Conservation (phyloP, 2,329 filamentous ascomycete species). For the Cadophora luteo-olivacea region DNA sequence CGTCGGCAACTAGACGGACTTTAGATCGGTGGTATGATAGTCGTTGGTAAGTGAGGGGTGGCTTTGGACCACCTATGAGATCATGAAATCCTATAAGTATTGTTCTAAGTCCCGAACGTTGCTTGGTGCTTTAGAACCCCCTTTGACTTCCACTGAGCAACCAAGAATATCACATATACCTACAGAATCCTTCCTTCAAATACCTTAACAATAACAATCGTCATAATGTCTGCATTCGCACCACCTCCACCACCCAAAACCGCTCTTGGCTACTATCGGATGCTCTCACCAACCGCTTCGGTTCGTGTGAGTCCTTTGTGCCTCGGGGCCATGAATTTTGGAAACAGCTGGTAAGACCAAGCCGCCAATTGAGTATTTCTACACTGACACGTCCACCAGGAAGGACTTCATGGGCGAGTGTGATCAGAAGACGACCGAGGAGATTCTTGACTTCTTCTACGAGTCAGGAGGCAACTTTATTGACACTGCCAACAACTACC, state of each 20-base stretch:
- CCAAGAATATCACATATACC: background rate
- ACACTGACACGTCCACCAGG: constrained; percentile 45
- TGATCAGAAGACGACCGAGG: constrained; percentile 63
- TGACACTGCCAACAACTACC: constrained; percentile 73
- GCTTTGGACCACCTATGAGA: constrained; percentile 6
- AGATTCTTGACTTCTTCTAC: constrained; percentile 62
- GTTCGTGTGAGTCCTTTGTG: constrained; percentile 72
- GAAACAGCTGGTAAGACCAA: constrained; percentile 54
- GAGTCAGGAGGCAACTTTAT: constrained; percentile 71
- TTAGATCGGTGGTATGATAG: background rate
- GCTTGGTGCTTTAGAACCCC: background rate
- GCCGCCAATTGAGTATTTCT: too few species aligned
- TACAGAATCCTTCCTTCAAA: background rate
- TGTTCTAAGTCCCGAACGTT: background rate
- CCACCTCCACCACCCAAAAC: constrained; percentile 54
- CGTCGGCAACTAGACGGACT: constrained; percentile 8
- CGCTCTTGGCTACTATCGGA: constrained; percentile 67
- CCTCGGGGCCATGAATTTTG: constrained; percentile 71
- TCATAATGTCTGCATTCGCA: constrained; percentile 34
- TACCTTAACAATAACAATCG: background rate
- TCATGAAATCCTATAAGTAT: constrained; percentile 20
- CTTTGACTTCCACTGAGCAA: background rate
- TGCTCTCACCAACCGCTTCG: constrained; percentile 69
- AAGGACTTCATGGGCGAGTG: constrained; percentile 67
- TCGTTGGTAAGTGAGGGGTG: constrained; percentile 15